A percentile compares a stretch with the other conserved stretches of the same genome.
These are phyloP conservation scores for Globisporangium uncinulatum DNA, from an alignment of 352 stramenopile genomes.

Conservation along the genomic window DNA sequence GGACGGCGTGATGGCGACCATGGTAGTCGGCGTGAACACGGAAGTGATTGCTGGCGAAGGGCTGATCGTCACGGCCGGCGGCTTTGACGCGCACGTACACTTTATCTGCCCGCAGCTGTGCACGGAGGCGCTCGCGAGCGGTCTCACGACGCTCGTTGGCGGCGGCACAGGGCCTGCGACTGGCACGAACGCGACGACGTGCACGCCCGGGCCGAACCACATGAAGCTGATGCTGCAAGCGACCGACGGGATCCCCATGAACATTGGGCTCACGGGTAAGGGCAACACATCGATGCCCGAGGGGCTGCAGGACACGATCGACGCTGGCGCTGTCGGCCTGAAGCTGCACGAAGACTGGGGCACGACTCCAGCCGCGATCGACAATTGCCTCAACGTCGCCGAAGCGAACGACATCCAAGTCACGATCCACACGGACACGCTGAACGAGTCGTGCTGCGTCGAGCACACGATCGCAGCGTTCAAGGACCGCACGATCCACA, in stretches of 20 bases:
- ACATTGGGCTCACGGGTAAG: conserved; percentile 98
- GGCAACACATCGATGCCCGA: conserved; percentile 89
- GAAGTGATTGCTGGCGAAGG: conserved; percentile 96
- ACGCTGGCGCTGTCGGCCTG: conserved; percentile 90
- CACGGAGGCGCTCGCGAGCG: conserved; percentile 90
- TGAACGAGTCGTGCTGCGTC: conserved; percentile 96
- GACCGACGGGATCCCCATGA: conserved; percentile 91
- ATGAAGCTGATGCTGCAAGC: conserved; percentile 96
- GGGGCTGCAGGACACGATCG: conserved; percentile 88
- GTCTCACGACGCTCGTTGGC: conserved; percentile 91
- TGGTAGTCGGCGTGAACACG: conserved; percentile 89
- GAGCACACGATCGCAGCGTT: conserved; percentile 95
- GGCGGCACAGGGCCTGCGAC: conserved; percentile 90
- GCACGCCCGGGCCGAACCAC: conserved; percentile 91
- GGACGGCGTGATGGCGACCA: conserved; percentile 83
- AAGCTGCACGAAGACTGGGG: conserved; percentile 99
- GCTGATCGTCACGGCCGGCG: conserved; percentile 94
- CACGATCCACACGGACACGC: conserved; percentile 97
- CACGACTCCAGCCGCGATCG: conserved; percentile 94
- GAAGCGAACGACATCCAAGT: conserved; percentile 93
- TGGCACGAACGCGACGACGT: conserved; percentile 96
- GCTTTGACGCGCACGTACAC: conserved; percentile 95
- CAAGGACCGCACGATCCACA: conserved; percentile 95
- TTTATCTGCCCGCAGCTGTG: conserved; percentile 95
- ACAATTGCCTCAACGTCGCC: conserved; percentile 88